Conservation (phyloP, 1,284 basidiomycete genomes). For the Phellinidium pouzarii region DNA sequence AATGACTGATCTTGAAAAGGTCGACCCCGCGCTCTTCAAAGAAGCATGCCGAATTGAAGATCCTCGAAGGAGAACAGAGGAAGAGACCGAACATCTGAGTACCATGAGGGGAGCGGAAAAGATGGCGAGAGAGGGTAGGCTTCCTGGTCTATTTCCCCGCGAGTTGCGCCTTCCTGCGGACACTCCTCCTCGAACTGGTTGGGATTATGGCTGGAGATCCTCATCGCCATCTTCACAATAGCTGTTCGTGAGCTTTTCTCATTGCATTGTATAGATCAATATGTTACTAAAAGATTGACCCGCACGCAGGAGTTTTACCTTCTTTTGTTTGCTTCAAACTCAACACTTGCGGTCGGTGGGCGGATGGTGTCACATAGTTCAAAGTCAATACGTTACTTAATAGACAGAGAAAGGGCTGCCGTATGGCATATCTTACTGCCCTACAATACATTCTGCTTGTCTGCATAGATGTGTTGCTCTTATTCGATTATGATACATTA, state of each 20-base stretch:
- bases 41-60: constrained; percentile 75
- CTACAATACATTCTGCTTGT: too few relatives aligned
- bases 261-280: neutral
- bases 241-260: neutral
- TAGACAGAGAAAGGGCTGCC: too few relatives aligned
- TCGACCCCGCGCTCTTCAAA: constrained; percentile 62
- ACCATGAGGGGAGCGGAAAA: constrained; percentile 60
- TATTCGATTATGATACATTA: too few relatives aligned
- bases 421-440: too few relatives aligned
- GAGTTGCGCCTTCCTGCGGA: constrained; percentile 74
- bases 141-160: constrained; percentile 79
- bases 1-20: constrained; percentile 70
- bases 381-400: too few relatives aligned
- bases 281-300: neutral
- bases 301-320: neutral
- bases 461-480: too few relatives aligned
- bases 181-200: constrained; percentile 67
- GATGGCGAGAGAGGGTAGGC: constrained; percentile 67
- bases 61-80: constrained; percentile 52
- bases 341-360: too few relatives aligned
- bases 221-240: neutral
- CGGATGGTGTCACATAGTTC: too few relatives aligned
- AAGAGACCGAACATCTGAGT: constrained; percentile 55
- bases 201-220: constrained; percentile 70
- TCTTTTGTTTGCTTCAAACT: too few relatives aligned